Evolutionary conservation across 495 filamentous ascomycete genomes (phyloP), one percentile per base, ranked within the genome.

Genomic region (Melanomma pulvis-pyrius): DNA sequence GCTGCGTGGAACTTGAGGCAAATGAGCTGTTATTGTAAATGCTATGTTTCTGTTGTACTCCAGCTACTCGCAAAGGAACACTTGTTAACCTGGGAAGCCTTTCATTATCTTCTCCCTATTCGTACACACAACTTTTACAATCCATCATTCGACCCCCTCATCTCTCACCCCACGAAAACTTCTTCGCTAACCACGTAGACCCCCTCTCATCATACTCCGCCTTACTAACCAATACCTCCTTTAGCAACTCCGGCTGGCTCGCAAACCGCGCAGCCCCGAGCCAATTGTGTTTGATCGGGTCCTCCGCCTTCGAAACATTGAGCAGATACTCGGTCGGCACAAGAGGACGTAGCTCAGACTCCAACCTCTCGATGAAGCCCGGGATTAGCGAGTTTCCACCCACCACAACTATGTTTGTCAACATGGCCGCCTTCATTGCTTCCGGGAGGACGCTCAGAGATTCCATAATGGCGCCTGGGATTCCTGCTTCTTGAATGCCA

Each of bases 171-270:
- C 58, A 59, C 39, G 83, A 74, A 68, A 97, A 97, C 72, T 87
- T 90, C 65, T 85, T 86, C 34, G 83, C 85, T 24, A 89, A 82
- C 92, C 91, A 97, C 24, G 78, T 82, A 56, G 86, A 86, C 26
- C 94, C 94, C 74, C 91, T 75, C 75, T 99, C 94, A 53, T 91
- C 85, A 75, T 98, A 98, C 72, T 99, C 92, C 61, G 90, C 83
- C 64, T 91, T 90, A 6, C 90, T 93, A 15, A 97, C 90, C 0
- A 86, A 83, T 12, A 92, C 77, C 41, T 79, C 78, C 63, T 84
- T 79, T 50, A 93, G 69, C 41, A 79, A 75, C 39, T 87, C 82
- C 59, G 81, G 82, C 73, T 94, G 86, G 30, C 75, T 82, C 1
- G 91, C 93, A 54, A 97, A 80, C 39, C 84, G 83, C 25, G 89